Evolutionary conservation across 805 yeast species (phyloP), one percentile per base, ranked within the genome.

Genomic region (Yarrowia sp.): DNA sequence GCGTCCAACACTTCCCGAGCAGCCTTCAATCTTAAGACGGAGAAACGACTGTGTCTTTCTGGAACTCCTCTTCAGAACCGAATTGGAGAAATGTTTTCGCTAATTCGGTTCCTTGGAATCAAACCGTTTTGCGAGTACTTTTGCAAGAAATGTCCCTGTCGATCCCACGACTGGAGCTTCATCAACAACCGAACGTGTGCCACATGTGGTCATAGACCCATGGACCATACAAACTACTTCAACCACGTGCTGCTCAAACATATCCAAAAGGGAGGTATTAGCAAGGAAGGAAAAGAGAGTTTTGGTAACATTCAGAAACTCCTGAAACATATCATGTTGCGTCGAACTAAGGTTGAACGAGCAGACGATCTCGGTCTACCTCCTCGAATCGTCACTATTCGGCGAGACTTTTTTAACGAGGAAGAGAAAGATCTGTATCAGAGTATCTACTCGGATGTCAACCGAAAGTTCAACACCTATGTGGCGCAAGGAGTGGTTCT

Each of bases 321-420:
- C 28, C 77, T 95, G 71, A 82, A 85, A 66, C 91, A 89, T 69
- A 83, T 93, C 40, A 92, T 95, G 98, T 77, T 95, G 66, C 82
- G 99, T 72, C 84, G 99, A 76, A 95, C 99, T 0, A 96, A 95
- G 73, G 83, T 93, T 4, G 98, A 95, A 76, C 82, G 98, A 56
- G 98, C 99, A 0, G 99, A 96, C 74, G 99, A 95, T 78, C 80
- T 95, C 68, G 99, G 99, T 0, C 79, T 95, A 52, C 99, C 99
- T 3, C 99, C 99, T 2, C 83, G 98, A 70, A 85, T 92, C 32
- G 98, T 93, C 36, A 96, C 89, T 68, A 86, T 95, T 56, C 81
- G 98, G 64, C 83, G 88, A 40, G 98, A 92, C 72, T 82, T 81
- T 68, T 95, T 95, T 79, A 95, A 93, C 73, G 96, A 89, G 51